A percentile compares a stretch with the other conserved stretches of the same genome.
phyloP scores from a whole-genome alignment of 2,329 filamentous ascomycete genomes.

The Paracorniculantispora psalliotae region DNA sequence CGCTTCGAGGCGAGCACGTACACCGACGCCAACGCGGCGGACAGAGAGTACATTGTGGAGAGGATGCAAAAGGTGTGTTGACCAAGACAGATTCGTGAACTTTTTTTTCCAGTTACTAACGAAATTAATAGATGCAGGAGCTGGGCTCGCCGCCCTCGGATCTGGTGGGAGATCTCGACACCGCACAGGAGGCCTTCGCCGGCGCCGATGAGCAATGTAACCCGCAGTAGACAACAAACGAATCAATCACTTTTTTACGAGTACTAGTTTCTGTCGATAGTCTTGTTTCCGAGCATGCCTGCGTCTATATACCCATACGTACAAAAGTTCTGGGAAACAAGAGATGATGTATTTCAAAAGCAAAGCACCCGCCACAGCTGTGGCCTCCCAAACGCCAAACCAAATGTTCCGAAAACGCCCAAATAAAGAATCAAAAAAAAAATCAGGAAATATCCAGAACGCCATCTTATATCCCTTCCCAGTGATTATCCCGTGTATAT shows the following conservation, averaged over 20 bases:
- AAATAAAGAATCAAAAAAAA: neutral
- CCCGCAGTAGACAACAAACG: conserved; percentile 44
- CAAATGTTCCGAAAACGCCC: neutral
- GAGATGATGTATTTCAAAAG: neutral
- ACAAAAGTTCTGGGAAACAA: conserved; percentile 10
- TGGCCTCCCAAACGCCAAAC: neutral
- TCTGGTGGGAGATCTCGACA: conserved; percentile 83
- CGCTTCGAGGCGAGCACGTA: conserved; percentile 84
- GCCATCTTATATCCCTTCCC: neutral
- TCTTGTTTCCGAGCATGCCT: conserved; percentile 3
- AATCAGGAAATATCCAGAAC: neutral
- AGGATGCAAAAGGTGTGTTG: conserved; percentile 87
- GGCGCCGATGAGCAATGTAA: conserved; percentile 58
- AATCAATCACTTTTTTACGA: too few relatives aligned
- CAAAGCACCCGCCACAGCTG: neutral
- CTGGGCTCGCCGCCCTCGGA: conserved; percentile 86
- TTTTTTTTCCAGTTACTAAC: too few relatives aligned
- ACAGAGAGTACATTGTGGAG: conserved; percentile 91
- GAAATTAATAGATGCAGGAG: conserved; percentile 79
- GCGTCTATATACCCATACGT: conserved; percentile 25
- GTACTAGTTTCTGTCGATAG: neutral
- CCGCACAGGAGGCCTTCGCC: conserved; percentile 67
- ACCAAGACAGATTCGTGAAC: too few relatives aligned
- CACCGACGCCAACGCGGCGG: conserved; percentile 71
- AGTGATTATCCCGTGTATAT: neutral